A percentile compares a stretch with the other conserved stretches of the same genome.
Evolutionary conservation across 73 alveolate species (phyloP).

Genomic region (Paraurostyla sp.): DNA sequence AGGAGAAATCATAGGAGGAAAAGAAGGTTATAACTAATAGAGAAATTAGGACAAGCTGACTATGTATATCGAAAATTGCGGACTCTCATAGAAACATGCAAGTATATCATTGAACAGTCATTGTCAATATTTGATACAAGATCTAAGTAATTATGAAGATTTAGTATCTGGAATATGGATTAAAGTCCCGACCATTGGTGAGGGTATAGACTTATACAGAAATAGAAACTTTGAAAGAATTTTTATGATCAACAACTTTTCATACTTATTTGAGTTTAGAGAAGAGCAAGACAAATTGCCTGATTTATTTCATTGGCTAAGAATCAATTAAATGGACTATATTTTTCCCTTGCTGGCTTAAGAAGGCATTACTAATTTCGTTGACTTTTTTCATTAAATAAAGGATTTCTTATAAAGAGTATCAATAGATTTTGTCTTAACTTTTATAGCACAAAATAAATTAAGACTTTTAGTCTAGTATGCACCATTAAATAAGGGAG

Average conservation of each 20-base stretch:
- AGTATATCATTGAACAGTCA: slow-evolving; percentile 59
- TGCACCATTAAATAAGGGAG: background rate
- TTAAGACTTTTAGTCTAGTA: background rate
- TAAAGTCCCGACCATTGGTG: slow-evolving; percentile 58
- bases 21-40: background rate
- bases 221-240: slow-evolving; percentile 1
- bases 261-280: background rate
- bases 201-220: slow-evolving; percentile 47
- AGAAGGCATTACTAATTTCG: background rate
- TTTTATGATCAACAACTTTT: background rate
- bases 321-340: background rate
- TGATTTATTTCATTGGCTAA: slow-evolving; percentile 9
- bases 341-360: background rate
- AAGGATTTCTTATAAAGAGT: background rate
- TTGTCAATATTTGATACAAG: slow-evolving; percentile 66
- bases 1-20: slow-evolving; percentile 54
- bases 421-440: background rate
- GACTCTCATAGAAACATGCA: slow-evolving; percentile 71
- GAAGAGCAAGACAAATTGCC: background rate
- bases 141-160: slow-evolving; percentile 17
- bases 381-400: background rate
- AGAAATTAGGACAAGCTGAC: slow-evolving; percentile 52
- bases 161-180: slow-evolving; percentile 61
- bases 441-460: background rate
- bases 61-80: slow-evolving; percentile 79